phyloP scores from a whole-genome alignment of 257 asterid genomes.

The Fraxinus cuspidata region DNA sequence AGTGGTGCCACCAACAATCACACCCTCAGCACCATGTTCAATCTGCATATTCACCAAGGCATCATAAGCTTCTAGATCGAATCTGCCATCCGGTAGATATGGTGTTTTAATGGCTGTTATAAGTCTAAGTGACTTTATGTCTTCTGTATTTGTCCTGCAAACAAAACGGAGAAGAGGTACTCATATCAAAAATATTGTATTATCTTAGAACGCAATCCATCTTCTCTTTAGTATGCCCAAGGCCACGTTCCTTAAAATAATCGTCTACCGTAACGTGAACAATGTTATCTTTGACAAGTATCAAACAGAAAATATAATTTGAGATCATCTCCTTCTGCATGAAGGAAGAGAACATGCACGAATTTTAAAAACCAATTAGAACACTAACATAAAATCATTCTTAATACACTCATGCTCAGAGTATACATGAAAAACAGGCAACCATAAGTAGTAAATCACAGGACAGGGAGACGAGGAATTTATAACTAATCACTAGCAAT shows the following conservation, averaged over 20 bases:
- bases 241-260: not conserved
- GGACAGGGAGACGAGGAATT: not conserved
- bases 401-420: not conserved
- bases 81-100: constrained; percentile 84
- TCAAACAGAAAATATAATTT: not conserved
- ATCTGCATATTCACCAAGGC: constrained; percentile 69
- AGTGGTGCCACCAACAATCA: constrained; percentile 86
- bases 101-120: constrained; percentile 88
- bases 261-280: not conserved
- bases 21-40: constrained; percentile 75
- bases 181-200: not conserved
- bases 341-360: not conserved
- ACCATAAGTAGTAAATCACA: not conserved
- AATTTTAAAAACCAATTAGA: not conserved
- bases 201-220: too few relatives aligned
- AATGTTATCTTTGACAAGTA: not conserved
- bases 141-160: constrained; percentile 75
- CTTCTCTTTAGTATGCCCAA: not conserved
- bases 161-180: constrained; percentile 1
- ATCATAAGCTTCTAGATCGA: constrained; percentile 86
- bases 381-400: not conserved
- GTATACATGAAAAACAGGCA: not conserved
- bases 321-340: not conserved
- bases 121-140: constrained; percentile 68
- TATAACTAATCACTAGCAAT: not conserved